Evolutionary conservation across 768 basidiomycete genomes (phyloP).

Genomic region (Lactarius indigo): DNA sequence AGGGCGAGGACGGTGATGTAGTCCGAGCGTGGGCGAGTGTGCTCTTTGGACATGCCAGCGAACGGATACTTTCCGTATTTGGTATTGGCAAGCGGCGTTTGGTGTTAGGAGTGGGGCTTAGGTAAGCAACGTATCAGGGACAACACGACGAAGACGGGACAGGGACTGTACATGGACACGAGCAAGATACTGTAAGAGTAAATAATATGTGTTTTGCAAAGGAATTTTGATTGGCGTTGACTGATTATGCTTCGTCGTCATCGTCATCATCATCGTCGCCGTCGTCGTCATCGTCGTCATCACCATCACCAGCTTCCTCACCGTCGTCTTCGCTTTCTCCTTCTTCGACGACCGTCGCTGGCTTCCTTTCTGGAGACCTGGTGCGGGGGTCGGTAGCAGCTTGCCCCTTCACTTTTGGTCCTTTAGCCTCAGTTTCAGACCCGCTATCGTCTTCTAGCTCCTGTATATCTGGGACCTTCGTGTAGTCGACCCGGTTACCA

Average conservation of each 20-base stretch:
- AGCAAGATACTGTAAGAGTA: background rate
- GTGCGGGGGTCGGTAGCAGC: conserved; percentile 2
- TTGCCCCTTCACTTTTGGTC: conserved; percentile 36
- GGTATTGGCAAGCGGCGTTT: background rate
- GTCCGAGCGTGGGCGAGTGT: conserved; percentile 17
- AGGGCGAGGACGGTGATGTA: conserved; percentile 23
- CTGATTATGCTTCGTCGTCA: background rate
- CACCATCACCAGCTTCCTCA: background rate
- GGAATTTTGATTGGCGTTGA: too few species aligned
- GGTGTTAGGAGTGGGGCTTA: background rate
- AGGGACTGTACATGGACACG: background rate
- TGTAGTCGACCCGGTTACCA: conserved; percentile 30
- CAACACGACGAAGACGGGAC: background rate
- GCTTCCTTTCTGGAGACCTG: conserved; percentile 31
- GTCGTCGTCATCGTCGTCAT: conserved; percentile 33
- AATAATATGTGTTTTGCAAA: background rate
- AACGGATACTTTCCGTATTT: background rate
- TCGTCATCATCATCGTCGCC: background rate
- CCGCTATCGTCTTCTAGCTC: conserved; percentile 41
- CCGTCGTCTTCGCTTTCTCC: conserved; percentile 40
- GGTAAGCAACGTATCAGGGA: background rate
- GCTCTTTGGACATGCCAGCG: conserved; percentile 18
- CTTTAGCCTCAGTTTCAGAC: conserved; percentile 47
- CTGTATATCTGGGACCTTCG: conserved; percentile 30
- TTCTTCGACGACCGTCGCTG: conserved; percentile 38